Conservation (phyloP, 2,329 filamentous ascomycete genomes). For the Verticillium alfalfae region DNA sequence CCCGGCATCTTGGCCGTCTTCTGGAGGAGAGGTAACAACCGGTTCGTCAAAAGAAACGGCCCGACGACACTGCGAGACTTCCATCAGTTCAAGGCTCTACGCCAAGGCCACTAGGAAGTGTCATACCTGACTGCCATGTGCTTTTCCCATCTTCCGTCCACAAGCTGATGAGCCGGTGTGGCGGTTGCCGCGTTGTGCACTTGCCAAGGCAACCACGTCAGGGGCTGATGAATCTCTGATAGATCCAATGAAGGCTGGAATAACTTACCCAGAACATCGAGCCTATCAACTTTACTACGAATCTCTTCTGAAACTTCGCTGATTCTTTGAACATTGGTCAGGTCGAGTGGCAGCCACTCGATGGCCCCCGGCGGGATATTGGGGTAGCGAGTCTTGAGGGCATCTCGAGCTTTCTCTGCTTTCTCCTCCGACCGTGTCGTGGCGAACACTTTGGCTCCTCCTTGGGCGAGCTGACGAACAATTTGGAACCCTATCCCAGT, state of each 20-base stretch:
- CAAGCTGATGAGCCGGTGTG: neutral
- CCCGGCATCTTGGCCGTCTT: constrained; percentile 4
- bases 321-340: constrained; percentile 12
- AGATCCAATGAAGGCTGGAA: neutral
- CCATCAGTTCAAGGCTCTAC: neutral
- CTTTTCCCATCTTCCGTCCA: constrained; percentile 13
- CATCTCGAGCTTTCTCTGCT: constrained; percentile 4
- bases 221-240: neutral
- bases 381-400: neutral
- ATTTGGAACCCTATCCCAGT: constrained; percentile 16
- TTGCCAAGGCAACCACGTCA: constrained; percentile 1
- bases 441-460: constrained; percentile 18
- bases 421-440: constrained; percentile 14
- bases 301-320: constrained; percentile 8
- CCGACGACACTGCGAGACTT: constrained; percentile 13
- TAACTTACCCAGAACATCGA: constrained; percentile 17
- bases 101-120: neutral
- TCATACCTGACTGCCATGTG: constrained; percentile 16
- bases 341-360: constrained; percentile 16
- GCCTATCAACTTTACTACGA: constrained; percentile 8
- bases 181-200: constrained; percentile 17
- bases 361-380: constrained; percentile 6
- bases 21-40: constrained; percentile 18
- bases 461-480: constrained; percentile 14
- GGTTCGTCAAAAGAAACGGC: constrained; percentile 16